phyloP scores from a whole-genome alignment of 306 rosid species.

The Prosopis cineraria region DNA sequence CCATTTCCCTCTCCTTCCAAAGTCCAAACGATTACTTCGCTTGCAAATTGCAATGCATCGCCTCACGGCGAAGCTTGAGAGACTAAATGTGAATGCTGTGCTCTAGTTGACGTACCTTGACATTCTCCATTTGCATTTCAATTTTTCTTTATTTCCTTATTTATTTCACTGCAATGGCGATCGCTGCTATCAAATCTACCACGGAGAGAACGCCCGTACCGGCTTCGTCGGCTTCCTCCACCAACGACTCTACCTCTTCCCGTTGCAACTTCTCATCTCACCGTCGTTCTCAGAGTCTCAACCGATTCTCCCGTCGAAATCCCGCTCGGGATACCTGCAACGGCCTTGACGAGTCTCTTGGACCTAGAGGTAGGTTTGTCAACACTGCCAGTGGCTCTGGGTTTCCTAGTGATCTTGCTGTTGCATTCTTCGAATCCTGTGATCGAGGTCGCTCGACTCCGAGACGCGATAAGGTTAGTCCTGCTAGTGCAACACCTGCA shows the following conservation, averaged over 20 bases:
- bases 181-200: slow-evolving; percentile 91
- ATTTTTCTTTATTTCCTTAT: neutral
- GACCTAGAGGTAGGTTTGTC: slow-evolving; percentile 67
- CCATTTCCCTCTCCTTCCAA: neutral
- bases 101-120: neutral
- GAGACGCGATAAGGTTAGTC: slow-evolving; percentile 37
- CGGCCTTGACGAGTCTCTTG: slow-evolving; percentile 30
- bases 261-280: slow-evolving; percentile 52
- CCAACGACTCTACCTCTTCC: slow-evolving; percentile 53
- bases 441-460: slow-evolving; percentile 57
- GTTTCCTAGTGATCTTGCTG: slow-evolving; percentile 83
- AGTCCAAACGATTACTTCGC: neutral
- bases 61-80: neutral
- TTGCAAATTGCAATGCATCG: neutral
- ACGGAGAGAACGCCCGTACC: slow-evolving; percentile 73
- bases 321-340: slow-evolving; percentile 36
- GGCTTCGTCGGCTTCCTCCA: slow-evolving; percentile 37
- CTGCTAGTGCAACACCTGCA: slow-evolving; percentile 30
- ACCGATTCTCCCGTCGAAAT: slow-evolving; percentile 61
- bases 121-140: neutral
- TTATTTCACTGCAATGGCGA: slow-evolving; percentile 54
- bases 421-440: slow-evolving; percentile 72
- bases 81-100: neutral
- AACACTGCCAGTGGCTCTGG: slow-evolving; percentile 80
- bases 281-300: slow-evolving; percentile 89